Base-by-base conservation (phyloP, 2,329 filamentous ascomycete genomes). In the Phyllosticta paracitricarpa region DNA sequence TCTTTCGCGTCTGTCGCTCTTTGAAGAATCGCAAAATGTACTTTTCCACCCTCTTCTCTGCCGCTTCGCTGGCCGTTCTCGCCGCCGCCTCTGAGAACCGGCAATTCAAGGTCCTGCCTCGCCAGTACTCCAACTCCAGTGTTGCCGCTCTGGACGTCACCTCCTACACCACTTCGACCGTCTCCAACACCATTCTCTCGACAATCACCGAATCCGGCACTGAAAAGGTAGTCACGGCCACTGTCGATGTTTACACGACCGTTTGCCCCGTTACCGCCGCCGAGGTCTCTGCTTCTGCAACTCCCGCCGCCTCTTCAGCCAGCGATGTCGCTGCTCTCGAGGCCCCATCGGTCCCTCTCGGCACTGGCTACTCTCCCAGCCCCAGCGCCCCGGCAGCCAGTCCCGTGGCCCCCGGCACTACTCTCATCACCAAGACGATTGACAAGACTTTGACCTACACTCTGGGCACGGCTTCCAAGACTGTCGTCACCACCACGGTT, bases 401-500 rank as follows among this genome's bases (percentile, higher is more conserved):
- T 28, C 56, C 62, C n/a, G 61, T 59, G 14, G 63, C 65, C 58
- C 58, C 61, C 22, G 14, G 57, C 30, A 54, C 58, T 51, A 58
- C 61, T 48, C 56, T 59, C 51, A 33, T 59, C 52, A 53, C 59
- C 55, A 59, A 54, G 59, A 59, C 55, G 55, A 52, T 54, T 40
- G 56, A 57, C 56, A 54, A 40, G 26, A 59, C 59, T 28, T 28
- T 61, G 55, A 59, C 62, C 57, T 75, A 77, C 68, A 77, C 76
- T 65, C 65, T 76, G 62, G 70, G 73, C 65, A 63, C 68, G 62
- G 70, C 72, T 58, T 77, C 68, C 64, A 78, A 74, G 64, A 79
- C 77, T 67, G 75, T 77, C 61, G 69, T 81, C 63, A 77, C 70
- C 58, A 72, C 75, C 63, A 79, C 77, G 63, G 69, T 75, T 65